Conservation (phyloP, 768 basidiomycete species). For the Leccinum ochraceum region DNA sequence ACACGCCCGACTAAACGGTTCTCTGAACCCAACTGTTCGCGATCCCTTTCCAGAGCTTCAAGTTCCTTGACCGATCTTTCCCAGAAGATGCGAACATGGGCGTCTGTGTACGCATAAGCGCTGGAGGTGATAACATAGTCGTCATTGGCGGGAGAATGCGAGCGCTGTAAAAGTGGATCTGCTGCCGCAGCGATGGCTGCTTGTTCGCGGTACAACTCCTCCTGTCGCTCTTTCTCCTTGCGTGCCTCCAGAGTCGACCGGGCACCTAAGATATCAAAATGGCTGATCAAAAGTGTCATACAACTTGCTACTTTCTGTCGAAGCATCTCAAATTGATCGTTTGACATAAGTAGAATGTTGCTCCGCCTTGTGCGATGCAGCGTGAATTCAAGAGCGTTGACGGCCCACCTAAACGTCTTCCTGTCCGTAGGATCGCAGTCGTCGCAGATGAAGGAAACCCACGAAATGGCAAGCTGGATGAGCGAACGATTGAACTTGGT, state of each 20-base stretch:
- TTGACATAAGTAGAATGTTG: conserved; percentile 85
- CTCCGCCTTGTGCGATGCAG: conserved; percentile 85
- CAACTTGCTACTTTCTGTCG: conserved; percentile 92
- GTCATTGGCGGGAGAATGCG: conserved; percentile 39
- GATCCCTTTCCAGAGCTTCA: conserved; percentile 62
- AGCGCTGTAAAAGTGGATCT: conserved; percentile 47
- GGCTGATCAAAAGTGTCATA: conserved; percentile 94
- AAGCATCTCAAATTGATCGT: conserved; percentile 87
- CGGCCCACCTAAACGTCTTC: conserved; percentile 97
- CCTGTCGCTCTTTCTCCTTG: conserved; percentile 85
- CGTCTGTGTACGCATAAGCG: conserved; percentile 52
- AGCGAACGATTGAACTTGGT: conserved; percentile 81
- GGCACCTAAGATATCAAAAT: conserved; percentile 98
- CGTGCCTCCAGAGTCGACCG: conserved; percentile 84
- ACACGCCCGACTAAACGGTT: conserved; percentile 87
- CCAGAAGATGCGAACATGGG: conserved; percentile 74
- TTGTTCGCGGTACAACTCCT: conserved; percentile 58
- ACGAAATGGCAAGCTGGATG: conserved; percentile 90
- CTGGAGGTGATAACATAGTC: conserved; percentile 27
- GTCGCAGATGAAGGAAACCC: conserved; percentile 98
- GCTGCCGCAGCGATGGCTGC: conserved; percentile 49
- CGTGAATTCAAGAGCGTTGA: conserved; percentile 92
- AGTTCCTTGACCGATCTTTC: conserved; percentile 65
- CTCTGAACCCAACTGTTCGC: conserved; percentile 61
- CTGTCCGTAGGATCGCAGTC: conserved; percentile 96